These are phyloP conservation scores for Paraurostyla sp. DNA, from an alignment of 73 alveolate genomes.

Conservation along the genomic window DNA sequence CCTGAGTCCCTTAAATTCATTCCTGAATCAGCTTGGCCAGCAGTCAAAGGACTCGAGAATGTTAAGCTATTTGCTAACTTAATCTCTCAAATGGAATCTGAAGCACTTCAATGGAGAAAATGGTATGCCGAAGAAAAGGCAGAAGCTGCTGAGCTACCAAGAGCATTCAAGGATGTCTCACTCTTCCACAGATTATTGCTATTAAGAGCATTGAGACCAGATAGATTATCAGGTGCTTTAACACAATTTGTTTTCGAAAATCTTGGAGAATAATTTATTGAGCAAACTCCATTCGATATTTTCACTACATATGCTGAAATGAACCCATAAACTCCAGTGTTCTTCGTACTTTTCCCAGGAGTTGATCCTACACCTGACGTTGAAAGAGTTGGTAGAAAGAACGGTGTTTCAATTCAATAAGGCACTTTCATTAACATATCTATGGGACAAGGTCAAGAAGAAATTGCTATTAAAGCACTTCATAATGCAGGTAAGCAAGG, in stretches of 20 bases:
- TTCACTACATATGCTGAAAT: constrained; percentile 96
- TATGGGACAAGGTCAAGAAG: constrained; percentile 99
- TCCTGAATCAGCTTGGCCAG: constrained; percentile 91
- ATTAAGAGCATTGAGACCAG: constrained; percentile 99
- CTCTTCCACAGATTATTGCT: constrained; percentile 98
- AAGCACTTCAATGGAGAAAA: constrained; percentile 99
- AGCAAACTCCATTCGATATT: constrained; percentile 97
- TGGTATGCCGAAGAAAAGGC: constrained; percentile 99
- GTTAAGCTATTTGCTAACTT: constrained; percentile 78
- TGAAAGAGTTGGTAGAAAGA: constrained; percentile 95
- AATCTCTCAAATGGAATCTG: constrained; percentile 88
- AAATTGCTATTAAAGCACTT: constrained; percentile 97
- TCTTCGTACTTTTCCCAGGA: constrained; percentile 99
- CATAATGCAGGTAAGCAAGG: constrained; percentile 97
- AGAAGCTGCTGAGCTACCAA: constrained; percentile 99
- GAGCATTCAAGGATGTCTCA: constrained; percentile 91
- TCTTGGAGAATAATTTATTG: constrained; percentile 96
- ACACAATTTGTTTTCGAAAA: constrained; percentile 92
- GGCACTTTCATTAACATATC: constrained; percentile 98
- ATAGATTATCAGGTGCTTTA: constrained; percentile 98
- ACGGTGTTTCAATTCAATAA: constrained; percentile 90
- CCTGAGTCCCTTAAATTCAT: constrained; percentile 89
- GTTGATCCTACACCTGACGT: constrained; percentile 99
- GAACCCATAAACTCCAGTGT: constrained; percentile 94
- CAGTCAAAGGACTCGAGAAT: constrained; percentile 85